Evolutionary conservation across 768 basidiomycete species (phyloP), one percentile per base, ranked within the genome.

Genomic region (Zangia roseola): DNA sequence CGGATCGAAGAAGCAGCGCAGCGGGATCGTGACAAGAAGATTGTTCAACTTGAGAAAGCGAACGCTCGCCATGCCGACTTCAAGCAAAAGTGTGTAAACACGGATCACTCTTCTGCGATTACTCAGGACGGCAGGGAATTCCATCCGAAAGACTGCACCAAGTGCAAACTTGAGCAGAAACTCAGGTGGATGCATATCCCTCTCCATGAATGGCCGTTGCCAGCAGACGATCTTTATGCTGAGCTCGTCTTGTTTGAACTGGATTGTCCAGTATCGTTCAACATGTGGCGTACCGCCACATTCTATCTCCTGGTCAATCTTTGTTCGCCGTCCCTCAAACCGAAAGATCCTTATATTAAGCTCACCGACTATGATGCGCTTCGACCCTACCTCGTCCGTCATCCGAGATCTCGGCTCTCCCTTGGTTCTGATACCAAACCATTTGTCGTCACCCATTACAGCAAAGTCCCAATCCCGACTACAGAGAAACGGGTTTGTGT

Each of bases 161-260:
- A 67, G 43, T 76, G 74, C 37, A 4, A 7, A 2, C 35, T 68
- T 16, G 45, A 65, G n/a, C 45, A 36, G 14, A 14, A 57, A 41
- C 59, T 63, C 0, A 16, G 23, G 0, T 17, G 1, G 0, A 53
- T 77, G 60, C 4, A 20, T 0, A 77, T 80, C 20, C 0, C 21
- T 1, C 53, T 74, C 5, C 64, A 75, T 31, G 79, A 80, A 44
- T 77, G 76, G 77, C 79, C 78, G 0, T 53, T 80, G 33, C 76
- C 79, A 0, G 25, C 43, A 1, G 37, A 54, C 10, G 19, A 16
- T 6, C 12, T 57, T 5, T 23, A 50, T 7, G 65, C 67, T 0
- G 58, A 70, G 43, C 55, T 55, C 0, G 63, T 70, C 14, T 57
- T 78, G 2, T 80, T 80, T 43, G 76, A 80, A 49, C 50, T 78